Conservation (phyloP, 2,329 filamentous ascomycete species). For the Cadophora sp. region DNA sequence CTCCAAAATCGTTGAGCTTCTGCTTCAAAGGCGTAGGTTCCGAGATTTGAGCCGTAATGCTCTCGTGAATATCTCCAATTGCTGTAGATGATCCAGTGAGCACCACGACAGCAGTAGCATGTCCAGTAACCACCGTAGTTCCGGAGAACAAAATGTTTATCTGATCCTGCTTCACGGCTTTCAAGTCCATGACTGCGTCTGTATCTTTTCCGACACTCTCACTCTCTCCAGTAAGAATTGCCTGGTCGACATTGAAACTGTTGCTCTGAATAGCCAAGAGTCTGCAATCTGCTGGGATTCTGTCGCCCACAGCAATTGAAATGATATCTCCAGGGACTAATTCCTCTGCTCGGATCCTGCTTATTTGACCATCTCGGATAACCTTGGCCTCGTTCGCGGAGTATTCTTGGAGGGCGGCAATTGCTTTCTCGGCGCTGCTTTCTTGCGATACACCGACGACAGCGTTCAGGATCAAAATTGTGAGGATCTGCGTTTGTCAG, state of each 20-base stretch:
- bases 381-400: conserved; percentile 98
- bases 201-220: conserved; percentile 93
- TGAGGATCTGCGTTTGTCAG: conserved; percentile 74
- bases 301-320: conserved; percentile 86
- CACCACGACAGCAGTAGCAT: conserved; percentile 89
- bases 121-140: conserved; percentile 94
- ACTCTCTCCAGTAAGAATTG: conserved; percentile 95
- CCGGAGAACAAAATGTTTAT: conserved; percentile 98
- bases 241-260: conserved; percentile 95
- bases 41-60: conserved; percentile 96
- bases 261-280: conserved; percentile 93
- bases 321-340: conserved; percentile 94
- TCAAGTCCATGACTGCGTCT: conserved; percentile 71
- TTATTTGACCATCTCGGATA: conserved; percentile 76
- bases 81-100: conserved; percentile 89
- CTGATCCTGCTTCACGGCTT: conserved; percentile 96
- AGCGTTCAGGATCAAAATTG: conserved; percentile 94
- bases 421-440: conserved; percentile 97
- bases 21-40: conserved; percentile 97
- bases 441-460: conserved; percentile 98
- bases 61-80: conserved; percentile 98
- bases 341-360: conserved; percentile 92
- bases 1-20: conserved; percentile 98
- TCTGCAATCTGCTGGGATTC: conserved; percentile 94
- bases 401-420: conserved; percentile 97